Evolutionary conservation across 805 yeast genomes (phyloP).

Genomic region (Yarrowia sp.): DNA sequence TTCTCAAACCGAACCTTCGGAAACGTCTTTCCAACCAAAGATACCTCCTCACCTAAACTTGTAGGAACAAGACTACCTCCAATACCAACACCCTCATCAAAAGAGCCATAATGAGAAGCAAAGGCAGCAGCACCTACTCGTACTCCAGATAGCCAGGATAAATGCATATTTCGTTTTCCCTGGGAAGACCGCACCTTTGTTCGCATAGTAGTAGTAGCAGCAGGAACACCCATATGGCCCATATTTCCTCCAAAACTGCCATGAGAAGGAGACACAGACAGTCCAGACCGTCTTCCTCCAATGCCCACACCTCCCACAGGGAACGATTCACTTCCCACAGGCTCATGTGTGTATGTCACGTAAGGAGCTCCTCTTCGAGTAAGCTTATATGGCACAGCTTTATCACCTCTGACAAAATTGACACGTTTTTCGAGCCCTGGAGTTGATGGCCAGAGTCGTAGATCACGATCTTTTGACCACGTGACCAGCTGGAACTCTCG

Average conservation of each 20-base stretch:
- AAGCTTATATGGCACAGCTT: conserved; percentile 41
- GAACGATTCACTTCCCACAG: conserved; percentile 33
- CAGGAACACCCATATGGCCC: neutral
- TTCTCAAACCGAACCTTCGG: conserved; percentile 84
- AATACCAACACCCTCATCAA: conserved; percentile 25
- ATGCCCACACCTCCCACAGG: conserved; percentile 1
- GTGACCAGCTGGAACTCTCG: conserved; percentile 88
- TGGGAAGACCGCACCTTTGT: conserved; percentile 7
- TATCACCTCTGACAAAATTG: conserved; percentile 41
- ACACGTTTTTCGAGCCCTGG: conserved; percentile 51
- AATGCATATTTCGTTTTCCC: conserved; percentile 43
- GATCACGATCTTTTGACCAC: conserved; percentile 87
- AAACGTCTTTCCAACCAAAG: conserved; percentile 81
- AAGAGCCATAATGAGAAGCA: conserved; percentile 34
- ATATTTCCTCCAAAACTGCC: neutral
- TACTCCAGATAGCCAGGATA: conserved; percentile 93
- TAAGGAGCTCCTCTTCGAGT: conserved; percentile 47
- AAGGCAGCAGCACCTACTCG: conserved; percentile 45
- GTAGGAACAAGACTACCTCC: conserved; percentile 41
- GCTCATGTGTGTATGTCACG: conserved; percentile 54
- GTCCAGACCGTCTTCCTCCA: conserved; percentile 16
- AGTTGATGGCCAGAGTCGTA: conserved; percentile 74
- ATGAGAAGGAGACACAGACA: conserved; percentile 2
- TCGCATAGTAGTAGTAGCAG: neutral
- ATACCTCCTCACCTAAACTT: conserved; percentile 88